Base-by-base conservation (phyloP, 192 early-diverging fungal genomes). In the Coemansia erecta region DNA sequence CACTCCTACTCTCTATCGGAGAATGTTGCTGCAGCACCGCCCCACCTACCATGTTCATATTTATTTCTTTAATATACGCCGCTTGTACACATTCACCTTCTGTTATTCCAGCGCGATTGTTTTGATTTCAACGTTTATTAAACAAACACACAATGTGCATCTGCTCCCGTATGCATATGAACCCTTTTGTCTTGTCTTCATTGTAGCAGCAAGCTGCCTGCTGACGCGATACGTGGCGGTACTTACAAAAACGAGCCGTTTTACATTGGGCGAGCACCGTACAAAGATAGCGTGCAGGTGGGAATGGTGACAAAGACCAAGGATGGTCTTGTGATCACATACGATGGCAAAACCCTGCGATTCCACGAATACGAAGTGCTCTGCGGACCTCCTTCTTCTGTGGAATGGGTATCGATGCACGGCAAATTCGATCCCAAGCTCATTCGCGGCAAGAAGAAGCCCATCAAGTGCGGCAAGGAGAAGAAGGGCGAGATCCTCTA, bases 401-500 rank as follows among this genome's bases (percentile, higher is more conserved):
- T 57, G 37, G 63, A 57, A 44, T 76, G 73, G 73, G 37, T 59
- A 8, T 13, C 42, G 1, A 60, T 35, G 13, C 41, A 51, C 17
- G 67, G 73, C 28, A 48, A 53, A 7, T 48, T 70, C 13, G 50
- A 69, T 23, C 46, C 54, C 3, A 46, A 45, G 18, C 22, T 58
- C 10, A 52, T 62, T 44, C 60, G 56, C n/a, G 60, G 31, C 15
- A 48, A 19, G 1, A 21, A 44, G 56, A 21, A 37, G 56, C 73
- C 73, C 2, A 18, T 85, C 14, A 56, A 66, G 15, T 82, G 77
- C 48, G 83, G 83, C 24, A 61, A 66, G 21, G 85, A 84, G 26
- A 60, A 60, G 39, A 77, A 81, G 55, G 83, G 83, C 23, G 65
- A 78, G 11, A 61, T 70, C 17, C 50, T 85, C 28, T 87, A 73